A percentile compares a stretch with the other conserved stretches of the same genome.
These are phyloP conservation scores for Daedaleopsis sinensis DNA, from an alignment of 768 basidiomycete species.

Conservation along the genomic window DNA sequence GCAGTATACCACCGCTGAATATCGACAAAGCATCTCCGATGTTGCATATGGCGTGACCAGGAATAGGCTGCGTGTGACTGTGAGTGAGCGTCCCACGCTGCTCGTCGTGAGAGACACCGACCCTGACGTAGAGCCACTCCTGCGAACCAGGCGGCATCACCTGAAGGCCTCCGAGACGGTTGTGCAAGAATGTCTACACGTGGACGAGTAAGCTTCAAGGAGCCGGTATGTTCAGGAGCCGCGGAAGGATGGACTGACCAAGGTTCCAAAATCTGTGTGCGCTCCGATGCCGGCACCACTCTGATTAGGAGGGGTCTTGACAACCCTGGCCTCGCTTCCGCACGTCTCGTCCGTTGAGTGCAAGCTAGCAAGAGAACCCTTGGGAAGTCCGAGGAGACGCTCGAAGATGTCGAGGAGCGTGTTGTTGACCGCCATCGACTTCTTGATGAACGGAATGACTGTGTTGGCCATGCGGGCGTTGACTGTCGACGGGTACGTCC, in stretches of 20 bases:
- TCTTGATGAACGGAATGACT: slow-evolving; percentile 58
- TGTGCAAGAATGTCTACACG: slow-evolving; percentile 41
- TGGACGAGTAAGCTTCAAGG: slow-evolving; percentile 1
- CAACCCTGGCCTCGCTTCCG: slow-evolving; percentile 60
- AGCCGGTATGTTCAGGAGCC: slow-evolving; percentile 6
- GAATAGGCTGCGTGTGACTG: slow-evolving; percentile 37
- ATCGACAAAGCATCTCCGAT: slow-evolving; percentile 48
- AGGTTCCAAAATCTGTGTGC: slow-evolving; percentile 77
- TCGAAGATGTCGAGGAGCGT: slow-evolving; percentile 60
- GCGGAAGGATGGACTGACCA: slow-evolving; percentile 43
- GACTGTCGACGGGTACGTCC: slow-evolving; percentile 59
- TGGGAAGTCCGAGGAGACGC: slow-evolving; percentile 53
- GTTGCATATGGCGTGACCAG: slow-evolving; percentile 49
- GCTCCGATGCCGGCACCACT: slow-evolving; percentile 49
- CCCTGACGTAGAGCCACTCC: slow-evolving; percentile 47
- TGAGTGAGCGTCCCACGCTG: slow-evolving; percentile 5
- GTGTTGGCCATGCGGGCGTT: slow-evolving; percentile 51
- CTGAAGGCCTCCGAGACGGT: slow-evolving; percentile 49
- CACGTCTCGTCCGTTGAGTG: slow-evolving; percentile 52
- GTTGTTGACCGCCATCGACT: slow-evolving; percentile 58
- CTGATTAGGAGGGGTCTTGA: slow-evolving; percentile 45
- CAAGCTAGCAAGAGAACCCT: slow-evolving; percentile 44
- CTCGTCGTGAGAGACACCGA: slow-evolving; percentile 14
- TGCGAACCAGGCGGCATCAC: slow-evolving; percentile 42
- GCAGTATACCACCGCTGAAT: slow-evolving; percentile 49